Conservation (phyloP, 306 rosid species). For the Begonia masoniana region DNA sequence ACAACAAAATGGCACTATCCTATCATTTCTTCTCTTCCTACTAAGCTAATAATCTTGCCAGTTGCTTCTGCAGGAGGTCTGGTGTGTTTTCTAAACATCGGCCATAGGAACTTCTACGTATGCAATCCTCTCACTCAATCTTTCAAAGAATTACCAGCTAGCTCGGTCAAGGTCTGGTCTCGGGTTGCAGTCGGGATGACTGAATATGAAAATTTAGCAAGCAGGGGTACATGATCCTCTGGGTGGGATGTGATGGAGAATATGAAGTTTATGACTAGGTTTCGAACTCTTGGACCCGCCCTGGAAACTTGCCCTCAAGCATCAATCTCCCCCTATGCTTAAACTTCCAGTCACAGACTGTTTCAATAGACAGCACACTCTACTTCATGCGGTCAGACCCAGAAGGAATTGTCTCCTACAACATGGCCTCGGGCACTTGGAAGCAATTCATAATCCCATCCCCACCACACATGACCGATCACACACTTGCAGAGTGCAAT, state of each 20-base stretch:
- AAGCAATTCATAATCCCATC: slow-evolving; percentile 54
- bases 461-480: slow-evolving; percentile 50
- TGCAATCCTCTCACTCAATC: slow-evolving; percentile 89
- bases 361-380: slow-evolving; percentile 39
- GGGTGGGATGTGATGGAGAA: slow-evolving; percentile 73
- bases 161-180: slow-evolving; percentile 63
- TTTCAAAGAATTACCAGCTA: slow-evolving; percentile 72
- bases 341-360: slow-evolving; percentile 46
- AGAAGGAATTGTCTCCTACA: slow-evolving; percentile 67
- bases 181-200: slow-evolving; percentile 77
- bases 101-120: slow-evolving; percentile 58
- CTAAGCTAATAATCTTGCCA: slow-evolving; percentile 43
- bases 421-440: slow-evolving; percentile 56
- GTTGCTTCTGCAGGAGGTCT: slow-evolving; percentile 96
- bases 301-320: slow-evolving; percentile 39
- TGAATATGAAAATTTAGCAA: slow-evolving; percentile 26
- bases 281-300: slow-evolving; percentile 58
- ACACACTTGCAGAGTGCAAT: slow-evolving; percentile 60
- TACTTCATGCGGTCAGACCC: slow-evolving; percentile 74
- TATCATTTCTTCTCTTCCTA: slow-evolving; percentile 40
- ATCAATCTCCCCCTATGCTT: slow-evolving; percentile 49
- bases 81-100: slow-evolving; percentile 62
- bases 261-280: slow-evolving; percentile 70
- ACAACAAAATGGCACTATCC: slow-evolving; percentile 82
- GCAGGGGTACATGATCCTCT: slow-evolving; percentile 61